Percentiles rank a stretch among this genome's conserved stretches.
Evolutionary conservation across 371 early-diverging fungal species (phyloP).

Genomic region (Mortierella sp.): DNA sequence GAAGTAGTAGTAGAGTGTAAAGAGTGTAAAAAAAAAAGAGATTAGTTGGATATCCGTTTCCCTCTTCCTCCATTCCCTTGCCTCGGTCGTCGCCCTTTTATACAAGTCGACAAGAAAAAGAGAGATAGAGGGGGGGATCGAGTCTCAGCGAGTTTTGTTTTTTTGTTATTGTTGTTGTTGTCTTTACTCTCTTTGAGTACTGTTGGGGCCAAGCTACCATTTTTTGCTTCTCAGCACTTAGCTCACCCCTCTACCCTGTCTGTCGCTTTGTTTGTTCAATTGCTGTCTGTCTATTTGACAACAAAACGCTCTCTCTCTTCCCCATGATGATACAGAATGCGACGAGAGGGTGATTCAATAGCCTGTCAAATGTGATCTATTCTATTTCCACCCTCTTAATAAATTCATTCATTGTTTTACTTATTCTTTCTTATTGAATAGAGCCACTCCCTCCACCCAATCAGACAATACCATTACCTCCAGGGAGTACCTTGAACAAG

Average conservation of each 20-base stretch:
- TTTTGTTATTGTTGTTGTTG: no score
- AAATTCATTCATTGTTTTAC: no score
- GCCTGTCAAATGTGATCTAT: no score
- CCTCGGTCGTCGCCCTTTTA: not conserved
- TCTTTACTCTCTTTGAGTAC: not conserved
- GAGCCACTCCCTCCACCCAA: not conserved
- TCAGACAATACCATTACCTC: no score
- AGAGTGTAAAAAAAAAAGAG: constrained; percentile 2
- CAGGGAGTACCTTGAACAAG: not conserved
- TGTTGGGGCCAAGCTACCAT: no score
- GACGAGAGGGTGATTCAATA: no score
- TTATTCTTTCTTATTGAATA: no score
- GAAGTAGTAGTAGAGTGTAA: not conserved
- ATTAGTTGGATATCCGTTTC: not conserved
- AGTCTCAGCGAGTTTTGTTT: no score
- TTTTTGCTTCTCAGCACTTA: no score
- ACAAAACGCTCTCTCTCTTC: not conserved
- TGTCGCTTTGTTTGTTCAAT: not conserved
- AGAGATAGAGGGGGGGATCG: no score
- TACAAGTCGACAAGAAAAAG: not conserved
- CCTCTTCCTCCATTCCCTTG: constrained; percentile 2
- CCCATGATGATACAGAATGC: no score
- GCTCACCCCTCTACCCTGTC: not conserved
- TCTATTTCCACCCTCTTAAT: no score
- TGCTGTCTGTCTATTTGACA: not conserved